phyloP scores from a whole-genome alignment of 345 rosid species.

The Euphorbia pulcherrima region DNA sequence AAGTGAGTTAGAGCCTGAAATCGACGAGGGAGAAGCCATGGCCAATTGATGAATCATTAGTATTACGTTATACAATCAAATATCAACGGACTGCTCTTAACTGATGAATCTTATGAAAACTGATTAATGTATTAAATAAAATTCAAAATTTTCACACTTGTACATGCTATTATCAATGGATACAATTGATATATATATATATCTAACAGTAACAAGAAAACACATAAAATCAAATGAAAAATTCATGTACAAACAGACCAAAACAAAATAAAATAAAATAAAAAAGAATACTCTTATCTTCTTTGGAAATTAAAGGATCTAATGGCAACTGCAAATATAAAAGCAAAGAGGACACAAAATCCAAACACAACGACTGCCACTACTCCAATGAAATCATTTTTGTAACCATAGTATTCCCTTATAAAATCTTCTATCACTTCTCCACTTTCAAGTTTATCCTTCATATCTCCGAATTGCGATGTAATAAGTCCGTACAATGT shows the following conservation, averaged over 20 bases:
- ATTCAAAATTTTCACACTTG: no score
- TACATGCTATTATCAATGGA: neutral
- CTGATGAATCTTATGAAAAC: no score
- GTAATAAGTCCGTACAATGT: constrained; percentile 22
- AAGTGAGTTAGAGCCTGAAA: no score
- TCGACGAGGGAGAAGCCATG: no score
- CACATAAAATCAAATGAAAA: neutral
- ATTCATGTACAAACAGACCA: neutral
- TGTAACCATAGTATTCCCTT: constrained; percentile 6
- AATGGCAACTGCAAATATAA: constrained; percentile 17
- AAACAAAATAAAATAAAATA: neutral
- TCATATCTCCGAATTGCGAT: constrained; percentile 18
- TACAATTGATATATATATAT: no score
- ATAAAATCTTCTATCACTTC: constrained; percentile 8
- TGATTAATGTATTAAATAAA: no score
- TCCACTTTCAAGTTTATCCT: neutral
- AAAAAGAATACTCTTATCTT: constrained; percentile 3
- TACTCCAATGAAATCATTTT: constrained; percentile 22
- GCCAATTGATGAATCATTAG: no score
- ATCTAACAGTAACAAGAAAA: no score
- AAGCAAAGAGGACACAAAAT: constrained; percentile 9
- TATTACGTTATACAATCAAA: no score
- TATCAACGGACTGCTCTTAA: no score
- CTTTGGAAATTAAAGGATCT: constrained; percentile 22
- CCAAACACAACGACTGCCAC: constrained; percentile 18